phyloP scores from a whole-genome alignment of 805 yeast species.

The Groenewaldozyma salmanticensis region DNA sequence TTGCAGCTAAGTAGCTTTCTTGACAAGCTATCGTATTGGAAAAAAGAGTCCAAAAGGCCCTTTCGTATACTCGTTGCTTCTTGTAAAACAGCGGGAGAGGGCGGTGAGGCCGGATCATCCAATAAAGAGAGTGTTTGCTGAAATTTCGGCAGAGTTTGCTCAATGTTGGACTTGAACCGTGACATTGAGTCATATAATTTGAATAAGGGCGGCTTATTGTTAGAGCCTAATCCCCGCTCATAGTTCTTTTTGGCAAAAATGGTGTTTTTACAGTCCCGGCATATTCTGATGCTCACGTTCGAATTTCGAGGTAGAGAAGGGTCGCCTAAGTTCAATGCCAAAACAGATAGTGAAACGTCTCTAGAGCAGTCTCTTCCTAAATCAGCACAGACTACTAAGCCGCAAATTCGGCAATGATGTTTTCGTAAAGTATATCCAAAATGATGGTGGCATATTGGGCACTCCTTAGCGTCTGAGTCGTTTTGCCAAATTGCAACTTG shows the following conservation, averaged over 20 bases:
- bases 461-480: slow-evolving; percentile 37
- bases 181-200: slow-evolving; percentile 34
- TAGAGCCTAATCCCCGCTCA: slow-evolving; percentile 28
- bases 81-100: slow-evolving; percentile 23
- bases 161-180: slow-evolving; percentile 31
- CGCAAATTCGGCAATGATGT: slow-evolving; percentile 92
- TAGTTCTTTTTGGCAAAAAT: slow-evolving; percentile 50
- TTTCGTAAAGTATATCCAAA: slow-evolving; percentile 56
- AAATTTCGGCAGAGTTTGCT: slow-evolving; percentile 35
- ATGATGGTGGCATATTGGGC: slow-evolving; percentile 51
- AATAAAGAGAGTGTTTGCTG: slow-evolving; percentile 29
- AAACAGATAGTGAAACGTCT: slow-evolving; percentile 44
- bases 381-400: slow-evolving; percentile 70
- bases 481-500: slow-evolving; percentile 58
- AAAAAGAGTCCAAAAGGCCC: slow-evolving; percentile 39
- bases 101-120: slow-evolving; percentile 27
- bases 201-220: slow-evolving; percentile 31
- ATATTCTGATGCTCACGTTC: slow-evolving; percentile 41
- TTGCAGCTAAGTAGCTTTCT: slow-evolving; percentile 32
- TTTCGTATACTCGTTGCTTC: slow-evolving; percentile 35
- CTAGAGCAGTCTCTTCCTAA: slow-evolving; percentile 56
- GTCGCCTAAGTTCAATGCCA: slow-evolving; percentile 22
- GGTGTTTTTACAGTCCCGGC: slow-evolving; percentile 56
- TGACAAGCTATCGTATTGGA: slow-evolving; percentile 41
- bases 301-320: slow-evolving; percentile 12